Evolutionary conservation across 495 filamentous ascomycete species (phyloP), one percentile per base, ranked within the genome.

Genomic region (Opeltia flavorubescens): DNA sequence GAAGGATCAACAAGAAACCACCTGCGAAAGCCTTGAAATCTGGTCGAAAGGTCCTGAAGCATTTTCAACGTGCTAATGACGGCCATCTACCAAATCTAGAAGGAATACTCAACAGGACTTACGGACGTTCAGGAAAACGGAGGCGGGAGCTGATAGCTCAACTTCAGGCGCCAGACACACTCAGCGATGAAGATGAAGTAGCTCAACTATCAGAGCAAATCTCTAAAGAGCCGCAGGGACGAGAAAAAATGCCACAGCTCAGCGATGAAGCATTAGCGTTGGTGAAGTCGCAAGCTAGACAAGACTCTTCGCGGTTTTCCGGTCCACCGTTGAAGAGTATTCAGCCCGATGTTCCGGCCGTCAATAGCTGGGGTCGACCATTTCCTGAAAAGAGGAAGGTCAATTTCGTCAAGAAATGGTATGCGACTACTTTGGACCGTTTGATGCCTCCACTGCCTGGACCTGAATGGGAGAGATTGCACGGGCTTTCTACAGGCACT

Each of bases 71-170:
- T 29, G 83, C 81, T 15, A 82, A 81, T 48, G 63, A 72, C 39
- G 89, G 89, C 24, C 76, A 83, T 43, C 35, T 67, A 11, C 52
- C 62, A 7, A 72, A 78, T 13, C 66, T 95, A 24, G 62, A 74
- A 25, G 79, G 70, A 30, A 67, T 95, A 9, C 60, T 95, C 18
- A 53, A 70, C 4, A 53, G 72, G 36, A 75, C 81, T 24, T 91
- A 93, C 60, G 91, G 87, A 2, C 78, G 89, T 25, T 61, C 63
- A 2, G 89, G 89, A 13, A 75, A 65, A 53, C 74, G 83, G 35
- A 70, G 80, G 40, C 76, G 81, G 29, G 62, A 80, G 35, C 64
- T 94, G 21, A 45, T 85, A 23, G 33, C 59, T 1, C 54, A 67
- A 0, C 50, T 88, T 25, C 50, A 77, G 12, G 47, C 48, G 11